A percentile compares a stretch with the other conserved stretches of the same genome.
phyloP scores from a whole-genome alignment of 2,329 filamentous ascomycete species.

The Tolypocladium inflatum region DNA sequence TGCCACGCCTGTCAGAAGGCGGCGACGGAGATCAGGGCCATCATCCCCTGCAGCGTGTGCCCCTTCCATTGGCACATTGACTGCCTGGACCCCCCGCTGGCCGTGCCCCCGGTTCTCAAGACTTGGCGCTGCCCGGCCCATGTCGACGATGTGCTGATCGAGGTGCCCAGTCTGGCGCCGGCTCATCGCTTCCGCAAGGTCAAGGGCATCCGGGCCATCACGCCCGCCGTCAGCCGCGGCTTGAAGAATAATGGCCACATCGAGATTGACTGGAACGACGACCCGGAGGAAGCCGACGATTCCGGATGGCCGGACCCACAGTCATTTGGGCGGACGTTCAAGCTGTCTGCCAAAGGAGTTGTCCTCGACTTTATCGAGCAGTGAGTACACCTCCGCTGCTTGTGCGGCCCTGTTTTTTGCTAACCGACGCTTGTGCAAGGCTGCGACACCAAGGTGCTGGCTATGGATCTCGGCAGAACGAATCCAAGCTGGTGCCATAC shows the following conservation, averaged over 20 bases:
- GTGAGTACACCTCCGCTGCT: conserved; percentile 27
- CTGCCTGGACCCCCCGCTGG: conserved; percentile 76
- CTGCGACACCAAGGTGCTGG: conserved; percentile 28
- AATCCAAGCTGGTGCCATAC: conserved; percentile 20
- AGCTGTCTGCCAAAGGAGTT: conserved; percentile 54
- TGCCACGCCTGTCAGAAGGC: conserved; percentile 68
- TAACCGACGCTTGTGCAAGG: conserved; percentile 12
- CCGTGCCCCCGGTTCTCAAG: conserved; percentile 65
- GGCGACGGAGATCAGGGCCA: conserved; percentile 51
- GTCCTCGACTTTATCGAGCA: conserved; percentile 63
- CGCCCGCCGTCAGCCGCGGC: conserved; percentile 50
- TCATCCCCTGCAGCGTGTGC: conserved; percentile 82
- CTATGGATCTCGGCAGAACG: conserved; percentile 20
- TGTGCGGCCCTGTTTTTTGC: not conserved
- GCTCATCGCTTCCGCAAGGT: conserved; percentile 54
- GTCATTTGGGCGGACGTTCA: conserved; percentile 56
- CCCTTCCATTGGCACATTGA: conserved; percentile 82
- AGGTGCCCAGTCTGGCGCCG: conserved; percentile 47
- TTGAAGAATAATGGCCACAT: conserved; percentile 62
- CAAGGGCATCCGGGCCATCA: conserved; percentile 42
- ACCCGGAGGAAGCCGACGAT: conserved; percentile 46
- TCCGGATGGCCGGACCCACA: conserved; percentile 47
- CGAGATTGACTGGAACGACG: conserved; percentile 54
- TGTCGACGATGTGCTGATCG: conserved; percentile 61
- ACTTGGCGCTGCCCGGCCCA: conserved; percentile 89